phyloP scores from a whole-genome alignment of 108 stramenopile species.

The Nannochloropsis granulata region DNA sequence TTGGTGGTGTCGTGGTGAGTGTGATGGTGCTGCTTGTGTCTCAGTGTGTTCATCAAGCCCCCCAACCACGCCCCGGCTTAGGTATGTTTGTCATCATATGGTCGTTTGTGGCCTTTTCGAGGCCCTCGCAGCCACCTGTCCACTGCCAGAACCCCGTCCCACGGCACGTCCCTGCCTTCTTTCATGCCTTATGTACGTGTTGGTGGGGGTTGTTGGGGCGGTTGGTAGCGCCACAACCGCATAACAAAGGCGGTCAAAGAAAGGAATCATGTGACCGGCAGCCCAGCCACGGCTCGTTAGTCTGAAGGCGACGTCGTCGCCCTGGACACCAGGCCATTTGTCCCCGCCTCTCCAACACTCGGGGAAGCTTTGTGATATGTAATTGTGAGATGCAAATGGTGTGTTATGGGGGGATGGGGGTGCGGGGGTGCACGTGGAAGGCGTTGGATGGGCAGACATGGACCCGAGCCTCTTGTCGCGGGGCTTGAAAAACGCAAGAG shows the following conservation, averaged over 20 bases:
- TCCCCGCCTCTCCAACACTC: neutral
- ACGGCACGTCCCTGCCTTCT: neutral
- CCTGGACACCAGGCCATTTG: neutral
- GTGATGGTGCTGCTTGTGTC: no score
- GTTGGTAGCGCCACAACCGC: neutral
- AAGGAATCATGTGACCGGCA: neutral
- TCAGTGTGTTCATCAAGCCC: neutral
- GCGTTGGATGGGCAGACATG: no score
- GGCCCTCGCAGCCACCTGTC: neutral
- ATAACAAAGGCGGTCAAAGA: neutral
- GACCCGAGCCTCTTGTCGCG: no score
- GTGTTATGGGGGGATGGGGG: neutral
- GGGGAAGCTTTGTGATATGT: neutral
- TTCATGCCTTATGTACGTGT: neutral
- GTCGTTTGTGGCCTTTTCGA: neutral
- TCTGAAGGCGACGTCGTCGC: neutral
- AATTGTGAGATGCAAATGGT: neutral
- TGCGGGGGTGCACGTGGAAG: no score
- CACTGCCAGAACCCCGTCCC: neutral
- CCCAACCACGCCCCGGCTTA: neutral
- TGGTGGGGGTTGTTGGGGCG: neutral
- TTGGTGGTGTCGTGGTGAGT: no score
- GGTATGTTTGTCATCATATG: neutral
- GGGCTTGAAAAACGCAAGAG: no score
- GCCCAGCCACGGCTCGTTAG: neutral